These are phyloP conservation scores for Purshia tridentata DNA, from an alignment of 306 rosid genomes.

Conservation along the genomic window DNA sequence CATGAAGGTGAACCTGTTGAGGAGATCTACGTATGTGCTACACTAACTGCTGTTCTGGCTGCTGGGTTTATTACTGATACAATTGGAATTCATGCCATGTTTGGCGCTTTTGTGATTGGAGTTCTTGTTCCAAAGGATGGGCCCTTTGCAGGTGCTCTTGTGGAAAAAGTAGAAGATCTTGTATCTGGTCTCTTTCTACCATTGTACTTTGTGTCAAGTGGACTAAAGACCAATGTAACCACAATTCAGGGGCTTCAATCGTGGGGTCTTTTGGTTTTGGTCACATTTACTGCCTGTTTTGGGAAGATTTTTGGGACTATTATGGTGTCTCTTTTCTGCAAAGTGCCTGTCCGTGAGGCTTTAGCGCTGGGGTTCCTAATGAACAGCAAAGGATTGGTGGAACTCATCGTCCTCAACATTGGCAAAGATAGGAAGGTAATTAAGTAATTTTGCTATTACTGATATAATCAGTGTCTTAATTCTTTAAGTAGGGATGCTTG, in stretches of 20 bases:
- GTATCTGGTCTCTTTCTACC: conserved; percentile 83
- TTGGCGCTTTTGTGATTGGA: conserved; percentile 85
- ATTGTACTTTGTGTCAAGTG: conserved; percentile 80
- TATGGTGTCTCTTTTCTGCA: conserved; percentile 47
- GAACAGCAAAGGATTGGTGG: conserved; percentile 91
- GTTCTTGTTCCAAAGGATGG: conserved; percentile 74
- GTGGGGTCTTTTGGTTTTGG: conserved; percentile 77
- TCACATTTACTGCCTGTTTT: conserved; percentile 68
- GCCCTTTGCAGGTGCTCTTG: conserved; percentile 64
- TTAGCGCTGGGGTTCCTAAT: conserved; percentile 72
- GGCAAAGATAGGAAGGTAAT: conserved; percentile 87
- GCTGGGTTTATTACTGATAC: conserved; percentile 77
- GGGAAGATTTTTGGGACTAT: conserved; percentile 85
- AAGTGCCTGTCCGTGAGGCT: conserved; percentile 67
- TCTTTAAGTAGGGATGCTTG: neutral
- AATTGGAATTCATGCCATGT: conserved; percentile 92
- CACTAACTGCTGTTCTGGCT: conserved; percentile 64
- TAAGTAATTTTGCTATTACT: neutral
- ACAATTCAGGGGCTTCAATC: conserved; percentile 75
- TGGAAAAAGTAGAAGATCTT: conserved; percentile 89
- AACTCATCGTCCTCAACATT: conserved; percentile 84
- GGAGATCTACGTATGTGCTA: conserved; percentile 66
- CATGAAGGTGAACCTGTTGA: conserved; percentile 70
- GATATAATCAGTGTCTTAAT: neutral
- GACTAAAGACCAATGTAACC: conserved; percentile 78